phyloP scores from a whole-genome alignment of 2,329 filamentous ascomycete species.

The Penicillium sclerotigenum region DNA sequence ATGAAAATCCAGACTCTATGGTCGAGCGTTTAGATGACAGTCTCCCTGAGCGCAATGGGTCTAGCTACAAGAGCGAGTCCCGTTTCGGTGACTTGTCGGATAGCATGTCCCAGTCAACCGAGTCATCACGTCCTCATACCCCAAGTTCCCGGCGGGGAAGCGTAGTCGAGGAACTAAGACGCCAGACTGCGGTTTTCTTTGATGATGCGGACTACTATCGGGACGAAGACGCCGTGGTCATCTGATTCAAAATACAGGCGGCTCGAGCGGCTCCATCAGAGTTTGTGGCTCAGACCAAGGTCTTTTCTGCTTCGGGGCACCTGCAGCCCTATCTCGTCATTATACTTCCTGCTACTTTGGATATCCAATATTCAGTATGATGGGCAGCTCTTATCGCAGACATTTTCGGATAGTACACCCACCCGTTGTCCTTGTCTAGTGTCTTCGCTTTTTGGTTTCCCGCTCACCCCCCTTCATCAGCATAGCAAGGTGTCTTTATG shows the following conservation, averaged over 20 bases:
- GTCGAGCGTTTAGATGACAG: slow-evolving; percentile 28
- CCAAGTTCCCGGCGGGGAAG: slow-evolving; percentile 25
- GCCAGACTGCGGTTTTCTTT: slow-evolving; percentile 49
- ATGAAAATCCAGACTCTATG: slow-evolving; percentile 20
- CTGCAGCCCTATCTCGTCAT: slow-evolving; percentile 18
- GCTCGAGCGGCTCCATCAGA: slow-evolving; percentile 14
- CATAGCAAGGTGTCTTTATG: slow-evolving; percentile 8
- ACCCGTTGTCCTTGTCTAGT: neutral
- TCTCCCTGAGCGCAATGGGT: slow-evolving; percentile 25
- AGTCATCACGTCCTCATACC: slow-evolving; percentile 23
- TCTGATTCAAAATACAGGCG: slow-evolving; percentile 15
- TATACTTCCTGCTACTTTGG: slow-evolving; percentile 1
- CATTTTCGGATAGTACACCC: neutral
- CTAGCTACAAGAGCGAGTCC: slow-evolving; percentile 22
- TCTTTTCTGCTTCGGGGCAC: slow-evolving; percentile 15
- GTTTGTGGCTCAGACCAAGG: slow-evolving; percentile 10
- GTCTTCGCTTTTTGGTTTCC: neutral
- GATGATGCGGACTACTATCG: slow-evolving; percentile 40
- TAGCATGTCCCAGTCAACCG: slow-evolving; percentile 22
- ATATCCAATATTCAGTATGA: slow-evolving; percentile 14
- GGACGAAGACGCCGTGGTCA: slow-evolving; percentile 25
- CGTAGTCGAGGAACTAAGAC: slow-evolving; percentile 44
- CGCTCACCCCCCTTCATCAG: neutral
- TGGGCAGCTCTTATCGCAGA: slow-evolving; percentile 16
- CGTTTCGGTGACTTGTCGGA: slow-evolving; percentile 23